These are phyloP conservation scores for Scheffersomyces amazonensis DNA, from an alignment of 805 yeast genomes.

Conservation along the genomic window DNA sequence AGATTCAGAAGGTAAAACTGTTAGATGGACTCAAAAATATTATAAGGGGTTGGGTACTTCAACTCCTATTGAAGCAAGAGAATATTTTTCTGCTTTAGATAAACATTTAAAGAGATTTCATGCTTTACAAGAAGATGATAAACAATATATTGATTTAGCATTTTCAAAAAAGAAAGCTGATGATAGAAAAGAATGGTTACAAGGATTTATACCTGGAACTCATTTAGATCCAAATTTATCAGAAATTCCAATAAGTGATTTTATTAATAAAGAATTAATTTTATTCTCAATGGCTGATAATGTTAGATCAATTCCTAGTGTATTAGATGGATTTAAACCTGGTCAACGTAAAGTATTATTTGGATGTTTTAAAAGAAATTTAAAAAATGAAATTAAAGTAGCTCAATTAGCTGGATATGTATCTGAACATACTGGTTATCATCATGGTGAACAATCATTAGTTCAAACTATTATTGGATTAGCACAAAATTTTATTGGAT, in stretches of 20 bases:
- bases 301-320: slow-evolving; percentile 90
- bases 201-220: slow-evolving; percentile 89
- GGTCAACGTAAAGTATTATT: slow-evolving; percentile 92
- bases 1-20: slow-evolving; percentile 68
- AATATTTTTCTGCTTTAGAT: slow-evolving; percentile 82
- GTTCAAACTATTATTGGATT: slow-evolving; percentile 88
- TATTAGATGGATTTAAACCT: slow-evolving; percentile 93
- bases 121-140: slow-evolving; percentile 75
- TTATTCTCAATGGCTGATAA: slow-evolving; percentile 96
- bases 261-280: slow-evolving; percentile 92
- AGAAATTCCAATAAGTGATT: slow-evolving; percentile 86
- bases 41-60: slow-evolving; percentile 99
- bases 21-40: slow-evolving; percentile 90
- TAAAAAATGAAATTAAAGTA: slow-evolving; percentile 78
- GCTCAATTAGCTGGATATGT: slow-evolving; percentile 89
- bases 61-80: slow-evolving; percentile 74
- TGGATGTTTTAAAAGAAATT: slow-evolving; percentile 81
- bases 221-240: slow-evolving; percentile 74
- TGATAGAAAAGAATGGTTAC: slow-evolving; percentile 95
- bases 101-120: slow-evolving; percentile 84
- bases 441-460: slow-evolving; percentile 90
- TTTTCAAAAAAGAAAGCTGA: slow-evolving; percentile 95
- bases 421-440: slow-evolving; percentile 86
- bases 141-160: slow-evolving; percentile 79
- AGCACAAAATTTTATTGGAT: slow-evolving; percentile 93